phyloP scores from a whole-genome alignment of 441 rosid species.

The Brassica hybrid region DNA sequence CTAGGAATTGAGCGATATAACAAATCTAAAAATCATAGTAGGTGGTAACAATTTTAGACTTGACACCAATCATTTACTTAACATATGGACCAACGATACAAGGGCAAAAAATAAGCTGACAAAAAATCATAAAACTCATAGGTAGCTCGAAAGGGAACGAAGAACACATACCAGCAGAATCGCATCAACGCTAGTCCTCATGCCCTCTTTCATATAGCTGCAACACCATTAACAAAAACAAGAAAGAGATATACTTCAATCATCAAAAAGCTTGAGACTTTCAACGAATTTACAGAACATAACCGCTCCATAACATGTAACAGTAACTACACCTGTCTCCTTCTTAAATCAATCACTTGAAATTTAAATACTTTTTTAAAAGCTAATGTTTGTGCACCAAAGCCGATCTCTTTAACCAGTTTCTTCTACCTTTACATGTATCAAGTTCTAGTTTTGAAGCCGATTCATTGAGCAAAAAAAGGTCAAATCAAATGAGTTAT shows the following conservation, averaged over 20 bases:
- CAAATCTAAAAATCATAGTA: slow-evolving; percentile 10
- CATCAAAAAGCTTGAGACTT: neutral
- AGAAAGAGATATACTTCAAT: slow-evolving; percentile 19
- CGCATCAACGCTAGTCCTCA: slow-evolving; percentile 97
- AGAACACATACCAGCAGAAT: slow-evolving; percentile 73
- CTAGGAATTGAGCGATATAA: slow-evolving; percentile 7
- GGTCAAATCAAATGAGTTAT: neutral
- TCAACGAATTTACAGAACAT: neutral
- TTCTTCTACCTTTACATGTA: neutral
- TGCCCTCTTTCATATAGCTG: slow-evolving; percentile 97
- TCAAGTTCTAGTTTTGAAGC: slow-evolving; percentile 1
- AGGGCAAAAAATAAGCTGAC: too few relatives aligned
- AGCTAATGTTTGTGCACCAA: neutral
- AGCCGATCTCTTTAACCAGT: neutral
- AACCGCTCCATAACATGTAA: neutral
- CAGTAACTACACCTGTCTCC: neutral
- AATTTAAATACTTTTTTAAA: neutral
- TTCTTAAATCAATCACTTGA: slow-evolving; percentile 16
- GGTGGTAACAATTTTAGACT: neutral
- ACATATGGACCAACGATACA: slow-evolving; percentile 6
- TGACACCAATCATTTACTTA: neutral
- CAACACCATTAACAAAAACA: slow-evolving; percentile 26
- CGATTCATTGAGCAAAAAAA: neutral
- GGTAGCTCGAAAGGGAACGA: too few relatives aligned
- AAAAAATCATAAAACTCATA: too few relatives aligned